Conservation (phyloP, 1,284 basidiomycete genomes). For the Austropuccinia psidii region DNA sequence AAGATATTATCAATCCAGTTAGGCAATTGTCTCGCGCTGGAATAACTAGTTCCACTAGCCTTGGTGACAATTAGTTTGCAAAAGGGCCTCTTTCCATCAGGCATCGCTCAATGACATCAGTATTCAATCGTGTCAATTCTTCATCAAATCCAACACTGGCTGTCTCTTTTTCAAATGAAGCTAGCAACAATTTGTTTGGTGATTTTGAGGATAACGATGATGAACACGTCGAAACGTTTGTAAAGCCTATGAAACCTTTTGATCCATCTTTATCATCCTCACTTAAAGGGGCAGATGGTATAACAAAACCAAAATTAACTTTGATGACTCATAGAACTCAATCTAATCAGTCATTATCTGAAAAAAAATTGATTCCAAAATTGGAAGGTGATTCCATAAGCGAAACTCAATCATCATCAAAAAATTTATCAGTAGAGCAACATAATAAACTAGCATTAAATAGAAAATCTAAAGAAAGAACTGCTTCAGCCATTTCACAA, state of each 20-base stretch:
- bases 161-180: not conserved
- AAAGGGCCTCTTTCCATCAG: too few relatives aligned
- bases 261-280: not conserved
- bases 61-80: too few relatives aligned
- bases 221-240: slow-evolving; percentile 30
- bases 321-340: slow-evolving; percentile 5
- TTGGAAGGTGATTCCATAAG: not conserved
- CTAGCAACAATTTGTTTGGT: slow-evolving; percentile 6
- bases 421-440: not conserved
- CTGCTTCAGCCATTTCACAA: too few relatives aligned
- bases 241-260: slow-evolving; percentile 34
- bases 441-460: not conserved
- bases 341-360: not conserved
- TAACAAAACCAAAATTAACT: slow-evolving; percentile 26
- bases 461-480: not conserved
- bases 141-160: slow-evolving; percentile 8
- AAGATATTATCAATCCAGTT: not conserved
- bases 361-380: not conserved
- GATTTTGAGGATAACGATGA: slow-evolving; percentile 34
- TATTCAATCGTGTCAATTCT: slow-evolving; percentile 2
- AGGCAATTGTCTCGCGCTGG: not conserved
- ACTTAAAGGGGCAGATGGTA: not conserved
- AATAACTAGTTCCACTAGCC: not conserved
- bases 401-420: not conserved
- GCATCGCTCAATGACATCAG: not conserved